These are phyloP conservation scores for Boletellus ananiceps DNA, from an alignment of 768 basidiomycete species.

Conservation along the genomic window DNA sequence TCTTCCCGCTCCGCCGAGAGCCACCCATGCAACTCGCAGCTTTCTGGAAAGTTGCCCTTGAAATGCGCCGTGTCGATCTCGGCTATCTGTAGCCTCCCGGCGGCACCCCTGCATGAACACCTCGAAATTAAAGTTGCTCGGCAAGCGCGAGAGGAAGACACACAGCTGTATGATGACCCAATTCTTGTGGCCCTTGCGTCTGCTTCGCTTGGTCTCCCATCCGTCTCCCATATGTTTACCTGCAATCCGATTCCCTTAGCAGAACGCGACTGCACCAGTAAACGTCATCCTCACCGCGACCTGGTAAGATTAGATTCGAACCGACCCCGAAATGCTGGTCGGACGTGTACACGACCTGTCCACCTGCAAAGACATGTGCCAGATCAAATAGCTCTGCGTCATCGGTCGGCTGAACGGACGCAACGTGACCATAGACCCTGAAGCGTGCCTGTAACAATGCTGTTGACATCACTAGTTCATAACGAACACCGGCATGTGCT, in stretches of 20 bases:
- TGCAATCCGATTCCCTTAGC: conserved; percentile 15
- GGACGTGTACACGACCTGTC: conserved; percentile 75
- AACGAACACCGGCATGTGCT: conserved; percentile 1
- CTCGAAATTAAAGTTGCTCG: not conserved
- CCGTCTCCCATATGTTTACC: conserved; percentile 95
- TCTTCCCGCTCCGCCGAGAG: conserved; percentile 27
- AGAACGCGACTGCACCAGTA: not conserved
- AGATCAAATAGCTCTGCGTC: conserved; percentile 63
- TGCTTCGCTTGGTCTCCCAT: conserved; percentile 95
- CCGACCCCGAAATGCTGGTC: conserved; percentile 96
- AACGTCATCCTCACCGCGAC: conserved; percentile 52
- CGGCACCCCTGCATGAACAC: conserved; percentile 51
- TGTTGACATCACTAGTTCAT: not conserved
- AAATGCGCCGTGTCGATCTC: conserved; percentile 96
- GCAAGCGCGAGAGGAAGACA: conserved; percentile 9
- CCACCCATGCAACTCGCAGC: conserved; percentile 71
- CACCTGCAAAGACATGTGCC: conserved; percentile 88
- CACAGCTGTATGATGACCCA: conserved; percentile 90
- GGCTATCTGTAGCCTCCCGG: conserved; percentile 67
- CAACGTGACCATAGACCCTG: conserved; percentile 81
- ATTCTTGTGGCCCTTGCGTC: conserved; percentile 76
- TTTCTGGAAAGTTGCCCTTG: conserved; percentile 93
- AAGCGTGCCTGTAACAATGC: conserved; percentile 68
- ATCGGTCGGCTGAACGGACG: conserved; percentile 54
- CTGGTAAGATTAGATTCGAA: conserved; percentile 86